Base-by-base conservation (phyloP, 129 eudicot species). In the Ambrosia artemisiifolia region DNA sequence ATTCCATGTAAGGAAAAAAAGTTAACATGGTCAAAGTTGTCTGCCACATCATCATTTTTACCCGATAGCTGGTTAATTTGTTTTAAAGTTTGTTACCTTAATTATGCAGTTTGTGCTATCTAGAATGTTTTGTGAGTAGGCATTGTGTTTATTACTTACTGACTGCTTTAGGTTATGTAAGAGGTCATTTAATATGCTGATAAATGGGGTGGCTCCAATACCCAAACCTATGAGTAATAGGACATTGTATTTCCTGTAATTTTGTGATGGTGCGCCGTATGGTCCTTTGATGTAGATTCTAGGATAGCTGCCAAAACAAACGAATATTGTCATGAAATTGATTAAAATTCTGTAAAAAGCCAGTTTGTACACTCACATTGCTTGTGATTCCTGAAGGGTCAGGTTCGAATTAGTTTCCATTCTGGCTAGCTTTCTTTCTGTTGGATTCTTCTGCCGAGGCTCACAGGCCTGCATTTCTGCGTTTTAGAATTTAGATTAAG, bases 161-260 rank as follows among this genome's bases (percentile, higher is more conserved):
- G 74, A 43, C 49, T 73, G 56, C 67, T 48, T 69, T 32, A 84
- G 69, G 72, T 75, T 63, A 46, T 87, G 84, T 36, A 93, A 70
- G 24, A 93, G 84, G 65, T 93, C 98, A 71, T 93, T 93, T 35
- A 93, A 57, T 47, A 93, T 93, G 80, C 96, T 93, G 73, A 93
- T 87, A 65, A 93, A 83, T 11, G 98, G 98, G 57, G 98, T 87
- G 71, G 98, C 98, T 78, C 98, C 98, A 35, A 93, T 93, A 4
- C 98, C 98, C 36, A 93, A 78, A 48, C 98, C 98, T 18, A 93
- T 68, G 18, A 93, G 95, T 61, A 93, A 71, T 18, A 93, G 88
- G 13, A 90, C 73, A 60, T 85, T 91, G 57, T 80, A 93, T 44
- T 93, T 75, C 38, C 67, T 82, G 80, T 87, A 89, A 71, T 87